These are phyloP conservation scores for Lactarius vividus DNA, from an alignment of 768 basidiomycete species.

Conservation along the genomic window DNA sequence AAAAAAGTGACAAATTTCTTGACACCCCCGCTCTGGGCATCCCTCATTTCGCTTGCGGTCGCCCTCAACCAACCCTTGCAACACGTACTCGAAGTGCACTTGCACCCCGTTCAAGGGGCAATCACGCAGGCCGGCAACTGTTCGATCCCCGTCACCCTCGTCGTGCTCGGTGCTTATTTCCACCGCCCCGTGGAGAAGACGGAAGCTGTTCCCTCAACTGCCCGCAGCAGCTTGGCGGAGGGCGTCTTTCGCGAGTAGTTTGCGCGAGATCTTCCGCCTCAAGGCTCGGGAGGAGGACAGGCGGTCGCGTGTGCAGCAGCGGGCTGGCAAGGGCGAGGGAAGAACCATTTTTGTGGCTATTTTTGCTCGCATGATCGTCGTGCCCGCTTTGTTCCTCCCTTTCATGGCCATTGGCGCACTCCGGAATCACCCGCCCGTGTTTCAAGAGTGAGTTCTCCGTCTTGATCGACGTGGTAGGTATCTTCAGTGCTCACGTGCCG, in stretches of 20 bases:
- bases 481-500: conserved; percentile 8
- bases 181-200: conserved; percentile 42
- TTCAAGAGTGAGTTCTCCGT: conserved; percentile 64
- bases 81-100: conserved; percentile 57
- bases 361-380: conserved; percentile 82
- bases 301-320: conserved; percentile 18
- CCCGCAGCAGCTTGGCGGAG: conserved; percentile 11
- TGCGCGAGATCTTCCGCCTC: conserved; percentile 45
- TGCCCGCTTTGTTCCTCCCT: conserved; percentile 76
- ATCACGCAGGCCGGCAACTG: conserved; percentile 68
- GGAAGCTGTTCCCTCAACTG: conserved; percentile 18
- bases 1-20: conserved; percentile 64
- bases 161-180: conserved; percentile 94
- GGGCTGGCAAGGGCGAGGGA: conserved; percentile 59
- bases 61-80: conserved; percentile 78
- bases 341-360: conserved; percentile 82
- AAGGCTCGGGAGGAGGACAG: conserved; percentile 25
- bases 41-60: conserved; percentile 68
- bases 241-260: conserved; percentile 40
- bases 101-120: conserved; percentile 67
- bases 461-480: conserved; percentile 10
- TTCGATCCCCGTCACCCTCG: conserved; percentile 82
- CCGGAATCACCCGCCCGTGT: conserved; percentile 58
- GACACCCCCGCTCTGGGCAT: conserved; percentile 86
- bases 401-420: conserved; percentile 62